Evolutionary conservation across 371 early-diverging fungal genomes (phyloP).

Genomic region (Amoeboaphelidium occidentale): DNA sequence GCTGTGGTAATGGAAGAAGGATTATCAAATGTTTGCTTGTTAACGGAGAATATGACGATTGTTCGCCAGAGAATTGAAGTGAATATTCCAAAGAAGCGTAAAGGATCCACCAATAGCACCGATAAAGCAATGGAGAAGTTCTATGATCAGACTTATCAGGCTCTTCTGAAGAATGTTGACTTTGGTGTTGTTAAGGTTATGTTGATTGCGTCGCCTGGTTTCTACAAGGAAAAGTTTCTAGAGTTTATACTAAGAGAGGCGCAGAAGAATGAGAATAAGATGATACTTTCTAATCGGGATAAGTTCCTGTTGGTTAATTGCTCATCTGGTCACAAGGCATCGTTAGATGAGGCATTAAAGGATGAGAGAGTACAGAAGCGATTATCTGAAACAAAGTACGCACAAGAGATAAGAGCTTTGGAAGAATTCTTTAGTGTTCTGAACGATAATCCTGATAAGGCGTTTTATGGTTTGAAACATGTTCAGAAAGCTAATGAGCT

Average conservation of each 20-base stretch:
- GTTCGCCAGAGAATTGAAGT: slow-evolving; percentile 74
- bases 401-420: slow-evolving; percentile 52
- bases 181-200: slow-evolving; percentile 74
- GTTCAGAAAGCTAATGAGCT: slow-evolving; percentile 54
- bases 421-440: slow-evolving; percentile 69
- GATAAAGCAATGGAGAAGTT: slow-evolving; percentile 68
- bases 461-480: slow-evolving; percentile 70
- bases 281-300: slow-evolving; percentile 44
- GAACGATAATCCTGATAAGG: slow-evolving; percentile 60
- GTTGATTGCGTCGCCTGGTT: slow-evolving; percentile 83
- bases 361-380: slow-evolving; percentile 52
- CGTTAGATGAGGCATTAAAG: slow-evolving; percentile 70
- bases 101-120: slow-evolving; percentile 57
- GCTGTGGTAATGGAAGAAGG: slow-evolving; percentile 91
- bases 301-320: slow-evolving; percentile 74
- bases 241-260: slow-evolving; percentile 62
- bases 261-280: slow-evolving; percentile 50
- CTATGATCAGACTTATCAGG: slow-evolving; percentile 69
- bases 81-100: slow-evolving; percentile 71
- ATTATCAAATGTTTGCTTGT: slow-evolving; percentile 69
- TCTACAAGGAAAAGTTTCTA: slow-evolving; percentile 65
- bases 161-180: slow-evolving; percentile 54
- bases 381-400: slow-evolving; percentile 75
- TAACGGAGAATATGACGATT: slow-evolving; percentile 83
- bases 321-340: slow-evolving; percentile 83